Evolutionary conservation across 164 flowering plant genomes (phyloP), one percentile per base, ranked within the genome.

Genomic region (Dillenia turbinata): DNA sequence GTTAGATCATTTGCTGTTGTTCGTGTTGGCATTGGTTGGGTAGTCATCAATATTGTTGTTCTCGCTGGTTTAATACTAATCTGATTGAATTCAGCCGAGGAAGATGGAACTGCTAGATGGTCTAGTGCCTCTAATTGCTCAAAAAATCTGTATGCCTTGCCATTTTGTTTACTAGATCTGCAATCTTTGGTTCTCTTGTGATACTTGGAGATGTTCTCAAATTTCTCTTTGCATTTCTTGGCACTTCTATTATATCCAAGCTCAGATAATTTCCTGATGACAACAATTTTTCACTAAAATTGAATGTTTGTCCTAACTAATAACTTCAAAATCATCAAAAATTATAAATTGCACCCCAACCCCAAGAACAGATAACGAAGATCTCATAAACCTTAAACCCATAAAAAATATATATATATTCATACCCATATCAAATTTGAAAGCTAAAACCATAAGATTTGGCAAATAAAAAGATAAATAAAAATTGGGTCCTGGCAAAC

Each of bases 161-260:
- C 74, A 17, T 72, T 72, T 10, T 66, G 63, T 49, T 68, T 62
- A 3, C 69, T 66, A 17, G 75, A 69, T 61, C 74, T 52, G 12
- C 80, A 77, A 17, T 71, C 78, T 70, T 78, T 81, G 44, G 82
- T 79, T 56, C 90, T 74, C 66, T 63, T 74, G 60, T 82, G 76
- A 48, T 85, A 82, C 66, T 85, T 85, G 61, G 67, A 76, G 1
- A 85, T 71, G 71, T 82, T 85, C 68, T 85, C 85, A 59, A 82
- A 85, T 66, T 85, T 85, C 78, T 82, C 89, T 63, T 77, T 83
- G 75, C 90, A 81, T 65, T 84, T 84, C 74, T 78, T 80, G 14
- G 78, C 80, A 47, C 67, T 79, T 59, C 87, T 49, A 57, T 70
- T 49, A 62, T 65, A 81, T 57, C 87, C 90, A 62, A 76, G 74